Evolutionary conservation across 805 yeast species (phyloP), one percentile per base, ranked within the genome.

Genomic region (Kodamaea nitidulidarum): DNA sequence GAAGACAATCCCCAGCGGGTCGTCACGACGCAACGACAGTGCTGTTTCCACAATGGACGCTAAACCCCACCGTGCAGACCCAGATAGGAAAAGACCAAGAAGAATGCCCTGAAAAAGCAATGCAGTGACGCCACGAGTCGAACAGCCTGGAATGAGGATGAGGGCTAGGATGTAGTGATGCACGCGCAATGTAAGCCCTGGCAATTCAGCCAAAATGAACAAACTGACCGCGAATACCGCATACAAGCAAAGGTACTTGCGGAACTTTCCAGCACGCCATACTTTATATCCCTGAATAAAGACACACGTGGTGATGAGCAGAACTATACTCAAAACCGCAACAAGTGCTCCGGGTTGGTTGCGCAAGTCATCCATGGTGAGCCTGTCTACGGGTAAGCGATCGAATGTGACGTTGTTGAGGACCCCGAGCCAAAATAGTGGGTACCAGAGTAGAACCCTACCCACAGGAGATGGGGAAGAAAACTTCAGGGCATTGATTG

Each of bases 31-130:
- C 32, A 90, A 58, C 2, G 85, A 72, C 4, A 70, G 62, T 17
- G 74, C 74, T 0, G 96, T 86, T 54, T 91, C 96, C 1, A 85
- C 79, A 41, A 91, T 78, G 10, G 96, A 80, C 2, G 95, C 97
- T 52, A 84, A 80, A 40, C 93, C 97, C 98, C 98, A 91, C 40
- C 95, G 68, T 0, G 95, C 78, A 1, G 87, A 79, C 0, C 98
- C 98, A 15, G 90, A 83, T 4, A 88, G 68, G 36, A 84, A 71
- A 32, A 91, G 65, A 0, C 97, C 98, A 0, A 87, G 56, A 16
- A 91, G 63, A 1, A 91, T 74, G 2, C 97, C 98, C 56, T 90
- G 96, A 54, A 86, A 83, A 7, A 83, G 50, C 48, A 84, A 67
- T 0, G 90, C 88, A 0, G 85, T 70, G 29, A 75, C 55, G 0